A percentile compares a stretch with the other conserved stretches of the same genome.
Evolutionary conservation across 257 asterid genomes (phyloP).

Genomic region (Verbascum thapsus): DNA sequence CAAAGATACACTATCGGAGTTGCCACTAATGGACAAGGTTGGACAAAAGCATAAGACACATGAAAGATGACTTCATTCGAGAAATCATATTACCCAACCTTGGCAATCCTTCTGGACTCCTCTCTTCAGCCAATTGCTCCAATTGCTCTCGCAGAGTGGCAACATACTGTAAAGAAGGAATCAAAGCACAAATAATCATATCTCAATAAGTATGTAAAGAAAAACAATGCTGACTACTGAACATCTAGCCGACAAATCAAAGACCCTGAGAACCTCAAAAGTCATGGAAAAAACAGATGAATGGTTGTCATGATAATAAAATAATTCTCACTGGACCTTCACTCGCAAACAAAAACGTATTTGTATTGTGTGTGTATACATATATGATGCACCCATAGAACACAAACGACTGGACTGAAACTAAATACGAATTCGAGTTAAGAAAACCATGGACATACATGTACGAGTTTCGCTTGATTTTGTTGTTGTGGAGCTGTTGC

Average conservation of each 20-base stretch:
- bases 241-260: not conserved
- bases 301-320: too few relatives aligned
- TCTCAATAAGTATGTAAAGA: not conserved
- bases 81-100: slow-evolving; percentile 48
- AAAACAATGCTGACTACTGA: not conserved
- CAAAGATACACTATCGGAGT: too few relatives aligned
- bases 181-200: slow-evolving; percentile 20
- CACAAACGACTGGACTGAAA: slow-evolving; percentile 23
- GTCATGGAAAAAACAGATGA: too few relatives aligned
- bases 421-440: slow-evolving; percentile 24
- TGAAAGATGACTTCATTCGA: slow-evolving; percentile 2
- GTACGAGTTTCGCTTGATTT: slow-evolving; percentile 79
- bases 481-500: slow-evolving; percentile 82
- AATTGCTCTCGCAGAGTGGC: slow-evolving; percentile 82
- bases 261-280: too few relatives aligned
- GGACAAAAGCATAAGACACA: slow-evolving; percentile 4
- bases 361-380: too few relatives aligned
- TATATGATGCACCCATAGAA: slow-evolving; percentile 6
- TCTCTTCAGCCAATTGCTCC: slow-evolving; percentile 87
- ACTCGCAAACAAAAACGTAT: too few relatives aligned
- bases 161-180: slow-evolving; percentile 62
- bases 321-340: too few relatives aligned
- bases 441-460: slow-evolving; percentile 48
- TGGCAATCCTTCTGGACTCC: slow-evolving; percentile 72
- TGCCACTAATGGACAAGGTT: too few relatives aligned